Evolutionary conservation across 164 flowering plant genomes (phyloP), one percentile per base, ranked within the genome.

Genomic region (Taxillus chinensis): DNA sequence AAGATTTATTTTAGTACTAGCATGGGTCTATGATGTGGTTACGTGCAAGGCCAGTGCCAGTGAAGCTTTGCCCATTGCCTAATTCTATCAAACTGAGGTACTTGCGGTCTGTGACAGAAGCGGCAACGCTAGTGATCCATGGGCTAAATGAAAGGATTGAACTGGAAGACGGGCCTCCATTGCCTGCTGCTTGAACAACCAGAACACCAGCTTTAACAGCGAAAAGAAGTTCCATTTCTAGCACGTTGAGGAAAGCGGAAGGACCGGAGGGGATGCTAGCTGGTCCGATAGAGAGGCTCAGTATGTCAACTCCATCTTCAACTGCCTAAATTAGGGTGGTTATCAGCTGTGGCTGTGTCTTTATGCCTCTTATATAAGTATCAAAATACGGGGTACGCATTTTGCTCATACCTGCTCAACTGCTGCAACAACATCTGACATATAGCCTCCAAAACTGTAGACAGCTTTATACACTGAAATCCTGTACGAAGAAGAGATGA

Each of bases 371-470:
- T n/a, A n/a, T n/a, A n/a, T n/a, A 27, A 27, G 27, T 27, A 27
- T 27, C 27, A 27, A 27, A 3, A 52, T 53, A 13, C 50, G 46
- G 13, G 7, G 55, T 15, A 14, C 3, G 6, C 8, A 11, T 41
- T 43, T 2, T 51, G n/a, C 50, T 38, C 9, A 61, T 61, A 81
- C 89, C 82, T 84, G 83, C 66, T 84, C 89, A 12, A 84, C 76
- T 14, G 86, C 89, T 3, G 89, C 86, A 55, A 84, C 82, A 60
- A 80, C 86, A 65, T 84, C 89, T 8, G 89, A 67, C 83, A 84
- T 77, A 61, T 75, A 78, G 10, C 84, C 86, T 55, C 84, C 89
- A 71, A 80, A 80, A 14, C 79, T 51, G 41, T 77, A 79, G 4
- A 82, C 65, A 45, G 89, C 89, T 69, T 84, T 84, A 62, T 84